Evolutionary conservation across 495 filamentous ascomycete species (phyloP).

Genomic region (Annulohypoxylon nitens): DNA sequence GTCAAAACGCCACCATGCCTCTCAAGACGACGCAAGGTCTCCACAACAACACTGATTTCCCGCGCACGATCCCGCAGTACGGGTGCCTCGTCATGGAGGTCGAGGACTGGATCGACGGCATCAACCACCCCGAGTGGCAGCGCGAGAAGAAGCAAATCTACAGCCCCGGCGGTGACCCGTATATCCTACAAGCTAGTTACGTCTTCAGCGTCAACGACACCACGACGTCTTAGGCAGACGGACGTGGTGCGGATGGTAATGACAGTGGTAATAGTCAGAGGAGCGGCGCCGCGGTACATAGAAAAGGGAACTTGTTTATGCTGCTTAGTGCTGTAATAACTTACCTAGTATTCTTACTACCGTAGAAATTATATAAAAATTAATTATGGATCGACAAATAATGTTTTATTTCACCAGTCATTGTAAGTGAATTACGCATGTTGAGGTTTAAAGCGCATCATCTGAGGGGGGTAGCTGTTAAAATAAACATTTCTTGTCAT

Average conservation of each 20-base stretch:
- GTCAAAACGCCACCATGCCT: slow-evolving; percentile 74
- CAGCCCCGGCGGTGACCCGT: slow-evolving; percentile 71
- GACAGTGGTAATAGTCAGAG: slow-evolving; percentile 3
- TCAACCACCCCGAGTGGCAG: slow-evolving; percentile 85
- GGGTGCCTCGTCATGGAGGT: slow-evolving; percentile 80
- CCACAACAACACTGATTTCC: slow-evolving; percentile 53
- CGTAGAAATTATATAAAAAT: slow-evolving; percentile 21
- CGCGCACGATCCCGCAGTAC: slow-evolving; percentile 70
- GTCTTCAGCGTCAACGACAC: slow-evolving; percentile 65
- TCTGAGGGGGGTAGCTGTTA: neutral
- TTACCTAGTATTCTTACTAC: slow-evolving; percentile 6
- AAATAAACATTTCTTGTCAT: neutral
- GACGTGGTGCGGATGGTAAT: neutral
- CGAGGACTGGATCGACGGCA: slow-evolving; percentile 82
- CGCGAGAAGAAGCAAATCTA: slow-evolving; percentile 72
- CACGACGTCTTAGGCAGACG: slow-evolving; percentile 43
- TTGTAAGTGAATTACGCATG: neutral
- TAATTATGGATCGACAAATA: slow-evolving; percentile 15
- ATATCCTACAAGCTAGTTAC: slow-evolving; percentile 75
- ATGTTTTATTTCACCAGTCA: neutral
- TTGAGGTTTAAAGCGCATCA: neutral
- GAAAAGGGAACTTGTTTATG: slow-evolving; percentile 10
- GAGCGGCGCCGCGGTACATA: slow-evolving; percentile 18
- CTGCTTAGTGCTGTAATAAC: slow-evolving; percentile 17
- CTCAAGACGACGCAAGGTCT: slow-evolving; percentile 75